phyloP scores from a whole-genome alignment of 306 rosid species.

The Benincasa hispida region DNA sequence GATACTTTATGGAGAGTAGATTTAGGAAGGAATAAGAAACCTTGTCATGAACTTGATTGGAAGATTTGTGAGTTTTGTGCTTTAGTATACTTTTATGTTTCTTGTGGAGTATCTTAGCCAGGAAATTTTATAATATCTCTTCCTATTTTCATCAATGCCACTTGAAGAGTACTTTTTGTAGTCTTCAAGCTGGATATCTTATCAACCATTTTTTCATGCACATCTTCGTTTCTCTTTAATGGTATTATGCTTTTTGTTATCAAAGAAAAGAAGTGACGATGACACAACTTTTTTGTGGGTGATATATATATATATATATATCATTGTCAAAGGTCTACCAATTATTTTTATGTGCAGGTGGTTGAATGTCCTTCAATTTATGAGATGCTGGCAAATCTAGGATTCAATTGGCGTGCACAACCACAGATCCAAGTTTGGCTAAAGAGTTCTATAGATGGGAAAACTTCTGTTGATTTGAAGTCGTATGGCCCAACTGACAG shows the following conservation, averaged over 20 bases:
- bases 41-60: background rate
- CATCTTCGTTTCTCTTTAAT: background rate
- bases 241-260: background rate
- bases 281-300: background rate
- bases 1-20: background rate
- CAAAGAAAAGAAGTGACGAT: background rate
- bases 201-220: background rate
- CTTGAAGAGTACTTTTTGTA: background rate
- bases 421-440: conserved; percentile 83
- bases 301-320: background rate
- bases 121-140: background rate
- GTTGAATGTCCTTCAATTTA: conserved; percentile 92
- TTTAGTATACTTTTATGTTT: background rate
- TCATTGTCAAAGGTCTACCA: conserved; percentile 2
- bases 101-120: background rate
- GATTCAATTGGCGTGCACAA: conserved; percentile 53
- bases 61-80: background rate
- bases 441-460: conserved; percentile 39
- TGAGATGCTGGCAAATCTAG: conserved; percentile 84
- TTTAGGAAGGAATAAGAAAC: background rate
- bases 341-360: conserved; percentile 33
- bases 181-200: background rate
- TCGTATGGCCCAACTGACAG: conserved; percentile 46
- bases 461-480: conserved; percentile 39
- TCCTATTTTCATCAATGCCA: background rate